Percentiles rank a stretch among this genome's conserved stretches.
Evolutionary conservation across 2,329 filamentous ascomycete species (phyloP).

Genomic region (Botrytis sinoallii): DNA sequence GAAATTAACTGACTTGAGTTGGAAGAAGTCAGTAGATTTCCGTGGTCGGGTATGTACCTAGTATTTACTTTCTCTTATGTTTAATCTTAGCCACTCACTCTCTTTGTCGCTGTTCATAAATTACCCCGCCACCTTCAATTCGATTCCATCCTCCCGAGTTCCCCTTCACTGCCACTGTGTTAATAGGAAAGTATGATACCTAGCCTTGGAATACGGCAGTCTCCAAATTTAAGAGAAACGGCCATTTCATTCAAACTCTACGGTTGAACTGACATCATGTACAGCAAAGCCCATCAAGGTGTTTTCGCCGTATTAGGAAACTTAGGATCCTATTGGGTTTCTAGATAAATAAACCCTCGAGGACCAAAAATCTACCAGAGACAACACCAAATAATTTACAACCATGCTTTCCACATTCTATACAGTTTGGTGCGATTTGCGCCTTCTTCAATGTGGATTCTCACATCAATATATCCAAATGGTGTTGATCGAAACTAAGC

Average conservation of each 20-base stretch:
- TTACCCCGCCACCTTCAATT: not conserved
- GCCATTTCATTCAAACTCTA: not conserved
- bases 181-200: too few species aligned
- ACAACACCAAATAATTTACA: not conserved
- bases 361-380: not conserved
- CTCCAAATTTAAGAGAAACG: not conserved
- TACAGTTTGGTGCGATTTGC: not conserved
- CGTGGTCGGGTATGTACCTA: not conserved
- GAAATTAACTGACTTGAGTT: not conserved
- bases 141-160: too few species aligned
- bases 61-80: not conserved
- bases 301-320: not conserved
- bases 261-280: not conserved
- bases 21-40: not conserved
- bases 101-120: not conserved
- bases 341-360: not conserved
- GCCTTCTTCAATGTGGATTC: constrained; percentile 1
- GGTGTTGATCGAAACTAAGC: not conserved
- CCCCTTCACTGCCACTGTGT: not conserved
- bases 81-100: too few species aligned
- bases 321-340: too few species aligned
- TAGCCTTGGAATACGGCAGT: not conserved
- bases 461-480: constrained; percentile 1
- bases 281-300: not conserved
- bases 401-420: constrained; percentile 1